Base-by-base conservation (phyloP, 768 basidiomycete genomes). In the Hypholoma sublateritium region DNA sequence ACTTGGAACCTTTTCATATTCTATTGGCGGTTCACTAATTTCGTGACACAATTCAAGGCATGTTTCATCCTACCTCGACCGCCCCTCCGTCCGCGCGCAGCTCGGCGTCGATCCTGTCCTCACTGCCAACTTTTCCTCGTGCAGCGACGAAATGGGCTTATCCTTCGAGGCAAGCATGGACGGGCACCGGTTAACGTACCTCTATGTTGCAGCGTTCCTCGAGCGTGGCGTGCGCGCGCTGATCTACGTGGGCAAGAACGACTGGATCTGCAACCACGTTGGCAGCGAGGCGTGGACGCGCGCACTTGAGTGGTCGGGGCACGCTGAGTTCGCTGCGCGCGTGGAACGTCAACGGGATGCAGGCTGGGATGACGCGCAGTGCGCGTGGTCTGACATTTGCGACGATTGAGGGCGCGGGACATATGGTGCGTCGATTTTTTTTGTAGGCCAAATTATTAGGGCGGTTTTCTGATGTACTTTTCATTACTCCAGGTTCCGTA, bases 221-320 rank as follows among this genome's bases (percentile, higher is more conserved):
- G 90, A 93, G 56, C 82, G 87, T n/a, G 85, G 84, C 0, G 74
- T 94, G 19, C 78, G 80, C 2, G 81, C 86, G 11, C 77, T 93
- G 39, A 82, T 87, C 48, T 90, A 89, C 61, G 85, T 84, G 1
- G 89, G 87, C 7, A 78, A 77, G 43, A 83, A 86, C 57, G 88
- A 89, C 59, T 88, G 83, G 84, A 85, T 85, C 56, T 90, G 89
- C 68, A 89, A 90, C 66, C 86, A 83, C 80, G 71, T 89, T 14
- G 87, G 85, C 3, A 91, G 91, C 66, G 81, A 86, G 62, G 73
- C 78, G 34, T 93, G 89, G 89, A 82, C 84, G 8, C 70, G 83
- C 55, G 71, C 71, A 34, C 74, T 93, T 60, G 83, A 88, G 57
- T 92, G 92, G 92, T 81, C 78, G 37, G 89, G 89, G 2, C 72